These are phyloP conservation scores for Serendipita indica DNA, from an alignment of 768 basidiomycete genomes.

Conservation along the genomic window DNA sequence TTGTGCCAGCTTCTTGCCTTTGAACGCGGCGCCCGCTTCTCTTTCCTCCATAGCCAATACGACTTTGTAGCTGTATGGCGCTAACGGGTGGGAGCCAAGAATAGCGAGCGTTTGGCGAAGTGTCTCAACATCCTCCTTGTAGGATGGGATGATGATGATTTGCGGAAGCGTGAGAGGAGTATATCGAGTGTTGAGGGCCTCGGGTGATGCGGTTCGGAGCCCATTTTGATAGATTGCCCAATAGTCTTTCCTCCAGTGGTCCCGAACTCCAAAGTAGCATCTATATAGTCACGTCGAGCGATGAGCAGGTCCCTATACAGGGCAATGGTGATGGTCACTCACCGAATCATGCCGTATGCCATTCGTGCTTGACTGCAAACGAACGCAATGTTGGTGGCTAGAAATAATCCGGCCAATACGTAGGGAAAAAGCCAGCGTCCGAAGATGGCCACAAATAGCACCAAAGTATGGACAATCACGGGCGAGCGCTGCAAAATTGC, in stretches of 20 bases:
- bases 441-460: slow-evolving; percentile 7
- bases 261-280: neutral
- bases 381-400: slow-evolving; percentile 9
- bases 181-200: neutral
- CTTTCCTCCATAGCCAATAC: slow-evolving; percentile 19
- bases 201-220: neutral
- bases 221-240: neutral
- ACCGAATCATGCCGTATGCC: slow-evolving; percentile 10
- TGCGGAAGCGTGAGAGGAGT: slow-evolving; percentile 4
- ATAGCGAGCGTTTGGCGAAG: slow-evolving; percentile 18
- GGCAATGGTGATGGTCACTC: neutral
- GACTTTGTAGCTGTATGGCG: slow-evolving; percentile 17
- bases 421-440: slow-evolving; percentile 1
- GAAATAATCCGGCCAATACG: neutral
- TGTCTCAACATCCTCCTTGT: slow-evolving; percentile 10
- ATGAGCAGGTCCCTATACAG: too few relatives aligned
- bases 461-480: neutral
- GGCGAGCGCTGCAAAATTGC: neutral
- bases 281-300: too few relatives aligned
- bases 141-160: slow-evolving; percentile 13
- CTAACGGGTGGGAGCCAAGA: slow-evolving; percentile 19
- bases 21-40: slow-evolving; percentile 16
- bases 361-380: neutral
- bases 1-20: slow-evolving; percentile 17
- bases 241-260: neutral